phyloP scores from a whole-genome alignment of 225 moss, liverwort and hornwort genomes.

The Climacium dendroides region DNA sequence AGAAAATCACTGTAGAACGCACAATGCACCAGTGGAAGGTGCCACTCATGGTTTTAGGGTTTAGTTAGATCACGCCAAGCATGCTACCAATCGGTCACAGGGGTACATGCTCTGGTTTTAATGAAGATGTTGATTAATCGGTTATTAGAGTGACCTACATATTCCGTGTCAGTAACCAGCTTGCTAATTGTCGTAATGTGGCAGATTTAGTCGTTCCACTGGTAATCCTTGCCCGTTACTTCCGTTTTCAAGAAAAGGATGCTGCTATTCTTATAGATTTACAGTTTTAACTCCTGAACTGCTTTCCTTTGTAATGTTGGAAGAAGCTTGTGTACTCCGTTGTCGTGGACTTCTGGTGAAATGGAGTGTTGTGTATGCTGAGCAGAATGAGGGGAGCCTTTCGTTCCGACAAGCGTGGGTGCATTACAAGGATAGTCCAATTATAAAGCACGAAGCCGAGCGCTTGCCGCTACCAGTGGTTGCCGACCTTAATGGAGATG shows the following conservation, averaged over 20 bases:
- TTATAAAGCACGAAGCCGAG: constrained; percentile 69
- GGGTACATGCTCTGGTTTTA: background rate
- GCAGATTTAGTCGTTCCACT: background rate
- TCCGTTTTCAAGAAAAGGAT: background rate
- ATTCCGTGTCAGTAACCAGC: background rate
- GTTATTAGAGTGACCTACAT: background rate
- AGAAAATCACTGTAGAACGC: background rate
- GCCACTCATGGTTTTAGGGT: background rate
- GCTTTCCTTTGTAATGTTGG: background rate
- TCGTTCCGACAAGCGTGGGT: constrained; percentile 88
- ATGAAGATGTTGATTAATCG: background rate
- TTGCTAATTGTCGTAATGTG: background rate
- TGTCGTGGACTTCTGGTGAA: background rate
- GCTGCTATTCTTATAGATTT: background rate
- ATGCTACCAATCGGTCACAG: background rate
- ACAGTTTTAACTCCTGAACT: background rate
- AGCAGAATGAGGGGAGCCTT: constrained; percentile 90
- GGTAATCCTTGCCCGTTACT: background rate
- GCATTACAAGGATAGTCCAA: constrained; percentile 54
- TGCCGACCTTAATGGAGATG: constrained; percentile 91
- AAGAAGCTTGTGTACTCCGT: background rate
- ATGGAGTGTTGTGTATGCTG: background rate
- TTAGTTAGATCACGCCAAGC: background rate
- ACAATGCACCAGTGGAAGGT: background rate
- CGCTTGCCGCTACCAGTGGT: constrained; percentile 74